Base-by-base conservation (phyloP, 352 stramenopile species). In the Globisporangium nagaii region DNA sequence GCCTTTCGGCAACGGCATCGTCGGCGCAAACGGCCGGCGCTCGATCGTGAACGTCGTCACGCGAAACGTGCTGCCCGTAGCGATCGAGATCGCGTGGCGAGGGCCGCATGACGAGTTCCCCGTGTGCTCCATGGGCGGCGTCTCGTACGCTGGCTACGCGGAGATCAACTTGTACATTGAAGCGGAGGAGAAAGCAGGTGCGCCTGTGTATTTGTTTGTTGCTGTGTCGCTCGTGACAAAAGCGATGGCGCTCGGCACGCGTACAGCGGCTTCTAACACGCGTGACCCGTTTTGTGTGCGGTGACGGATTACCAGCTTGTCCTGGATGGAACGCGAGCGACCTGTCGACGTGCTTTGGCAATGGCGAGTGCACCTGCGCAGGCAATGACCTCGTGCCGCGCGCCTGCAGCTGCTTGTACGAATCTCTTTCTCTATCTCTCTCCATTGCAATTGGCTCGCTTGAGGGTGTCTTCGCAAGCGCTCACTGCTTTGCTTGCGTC, bases 111-210 rank as follows among this genome's bases (percentile, higher is more conserved):
- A 73, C 15, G 44, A 42, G 10, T 57, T 58, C 10, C 75, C 81
- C 10, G 79, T 90, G 20, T 93, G 84, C 58, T 93, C 84, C 34
- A 89, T 91, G 75, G 70, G 70, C 40, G 84, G 84, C 22, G 58
- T 92, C 42, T 93, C 84, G 35, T 88, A 76, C 53, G 65, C 74
- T 2, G 84, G 81, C 8, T 88, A 86, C 35, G 77, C 76, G 13
- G 75, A 90, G 64, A 79, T 93, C 44, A 86, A 84, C 63, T 55
- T 93, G 41, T 92, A 87, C 63, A 70, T 92, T 25, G 81, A 92
- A 63, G 81, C 83, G 13, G 81, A 93, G 49, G 81, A 90, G 35
- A 82, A 90, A 58, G 67, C 73, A 63, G 73, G 82, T 92, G 36
- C 15, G 72, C 58, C 3, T 17, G 3, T 50, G 35, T 40, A 13